Conservation (phyloP, 1,284 basidiomycete genomes). For the Amylostereum chailletii region DNA sequence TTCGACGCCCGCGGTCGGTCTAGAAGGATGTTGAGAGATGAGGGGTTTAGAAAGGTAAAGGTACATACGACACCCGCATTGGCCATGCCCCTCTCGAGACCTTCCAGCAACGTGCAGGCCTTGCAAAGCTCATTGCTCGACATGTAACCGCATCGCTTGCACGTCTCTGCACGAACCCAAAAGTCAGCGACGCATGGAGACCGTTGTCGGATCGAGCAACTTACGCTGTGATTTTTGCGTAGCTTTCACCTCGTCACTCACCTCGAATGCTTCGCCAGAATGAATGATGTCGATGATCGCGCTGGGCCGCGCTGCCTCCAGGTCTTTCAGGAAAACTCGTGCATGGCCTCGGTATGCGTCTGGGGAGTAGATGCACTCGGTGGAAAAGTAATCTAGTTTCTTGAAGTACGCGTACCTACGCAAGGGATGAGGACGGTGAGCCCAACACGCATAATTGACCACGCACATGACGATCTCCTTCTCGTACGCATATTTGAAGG, state of each 20-base stretch:
- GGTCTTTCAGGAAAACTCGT: slow-evolving; percentile 87
- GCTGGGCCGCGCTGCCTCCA: slow-evolving; percentile 88
- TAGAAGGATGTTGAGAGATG: slow-evolving; percentile 17
- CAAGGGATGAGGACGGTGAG: no score
- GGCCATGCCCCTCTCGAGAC: slow-evolving; percentile 80
- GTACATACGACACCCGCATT: slow-evolving; percentile 55
- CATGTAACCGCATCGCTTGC: slow-evolving; percentile 86
- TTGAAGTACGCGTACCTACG: slow-evolving; percentile 97
- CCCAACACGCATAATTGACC: not conserved
- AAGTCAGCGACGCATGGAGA: not conserved
- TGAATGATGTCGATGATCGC: slow-evolving; percentile 98
- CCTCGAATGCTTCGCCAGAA: slow-evolving; percentile 84
- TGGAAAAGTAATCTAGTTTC: slow-evolving; percentile 97
- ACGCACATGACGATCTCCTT: slow-evolving; percentile 98
- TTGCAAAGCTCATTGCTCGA: slow-evolving; percentile 90
- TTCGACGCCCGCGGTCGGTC: slow-evolving; percentile 60
- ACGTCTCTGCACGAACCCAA: slow-evolving; percentile 55
- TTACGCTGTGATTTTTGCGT: slow-evolving; percentile 73
- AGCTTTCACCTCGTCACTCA: slow-evolving; percentile 71
- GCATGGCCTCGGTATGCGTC: slow-evolving; percentile 98
- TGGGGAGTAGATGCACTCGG: slow-evolving; percentile 98
- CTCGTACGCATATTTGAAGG: slow-evolving; percentile 99
- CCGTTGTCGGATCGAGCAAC: slow-evolving; percentile 17
- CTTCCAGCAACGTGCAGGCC: slow-evolving; percentile 85
- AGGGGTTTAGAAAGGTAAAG: slow-evolving; percentile 2